These are phyloP conservation scores for Ogataea nonfermentans DNA, from an alignment of 805 yeast genomes.

Conservation along the genomic window DNA sequence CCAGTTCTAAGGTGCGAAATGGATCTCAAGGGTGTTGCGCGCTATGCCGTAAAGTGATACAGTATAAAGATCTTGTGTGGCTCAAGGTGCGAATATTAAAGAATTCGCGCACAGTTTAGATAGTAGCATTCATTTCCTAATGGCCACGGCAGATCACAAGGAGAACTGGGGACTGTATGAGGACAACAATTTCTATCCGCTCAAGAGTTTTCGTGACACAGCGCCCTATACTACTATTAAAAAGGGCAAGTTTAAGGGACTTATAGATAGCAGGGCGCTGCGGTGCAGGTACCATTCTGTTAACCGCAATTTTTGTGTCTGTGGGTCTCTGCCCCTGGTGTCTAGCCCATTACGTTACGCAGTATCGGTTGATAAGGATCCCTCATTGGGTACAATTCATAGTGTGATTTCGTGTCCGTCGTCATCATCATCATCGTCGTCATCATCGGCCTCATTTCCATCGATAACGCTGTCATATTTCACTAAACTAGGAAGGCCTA, in stretches of 20 bases:
- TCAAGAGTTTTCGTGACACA: neutral
- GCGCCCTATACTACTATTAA: conserved; percentile 14
- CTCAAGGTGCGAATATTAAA: conserved; percentile 25
- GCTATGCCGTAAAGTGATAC: conserved; percentile 32
- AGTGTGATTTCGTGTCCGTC: conserved; percentile 9
- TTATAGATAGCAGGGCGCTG: conserved; percentile 20
- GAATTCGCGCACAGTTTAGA: conserved; percentile 9
- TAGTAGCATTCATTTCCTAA: conserved; percentile 1
- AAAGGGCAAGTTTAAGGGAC: conserved; percentile 24
- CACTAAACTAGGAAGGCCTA: conserved; percentile 15
- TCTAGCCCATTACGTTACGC: conserved; percentile 22
- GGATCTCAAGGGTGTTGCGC: conserved; percentile 33
- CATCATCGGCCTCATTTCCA: conserved; percentile 19
- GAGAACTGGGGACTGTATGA: conserved; percentile 12
- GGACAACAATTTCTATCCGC: neutral
- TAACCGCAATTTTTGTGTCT: conserved; percentile 18
- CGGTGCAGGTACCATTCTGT: conserved; percentile 21
- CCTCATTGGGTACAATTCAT: neutral
- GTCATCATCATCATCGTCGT: conserved; percentile 14
- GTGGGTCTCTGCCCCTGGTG: conserved; percentile 20
- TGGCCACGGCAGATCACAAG: conserved; percentile 6
- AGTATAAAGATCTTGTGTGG: conserved; percentile 33
- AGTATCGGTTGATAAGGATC: neutral
- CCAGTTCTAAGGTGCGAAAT: conserved; percentile 38
- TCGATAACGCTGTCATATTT: conserved; percentile 21